Evolutionary conservation across 2,329 filamentous ascomycete species (phyloP).

Genomic region (Phyllosticta capitalensis): DNA sequence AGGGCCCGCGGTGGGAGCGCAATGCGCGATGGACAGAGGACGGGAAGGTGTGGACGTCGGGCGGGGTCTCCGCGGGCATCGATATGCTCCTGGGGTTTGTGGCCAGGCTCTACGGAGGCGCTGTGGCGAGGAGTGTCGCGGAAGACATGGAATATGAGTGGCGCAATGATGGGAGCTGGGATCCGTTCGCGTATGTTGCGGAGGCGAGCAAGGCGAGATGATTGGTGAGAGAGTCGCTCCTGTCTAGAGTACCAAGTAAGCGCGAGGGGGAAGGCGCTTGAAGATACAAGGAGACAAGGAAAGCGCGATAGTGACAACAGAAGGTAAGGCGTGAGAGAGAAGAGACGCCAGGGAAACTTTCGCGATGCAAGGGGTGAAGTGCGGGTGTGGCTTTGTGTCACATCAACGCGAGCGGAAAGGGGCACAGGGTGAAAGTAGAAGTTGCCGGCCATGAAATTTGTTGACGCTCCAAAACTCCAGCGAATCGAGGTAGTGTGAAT

Average conservation of each 20-base stretch:
- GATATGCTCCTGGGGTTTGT: slow-evolving; percentile 53
- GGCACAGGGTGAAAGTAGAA: not conserved
- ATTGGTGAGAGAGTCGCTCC: not conserved
- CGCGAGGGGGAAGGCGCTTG: not conserved
- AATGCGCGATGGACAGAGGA: slow-evolving; percentile 56
- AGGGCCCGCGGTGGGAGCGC: slow-evolving; percentile 48
- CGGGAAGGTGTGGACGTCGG: slow-evolving; percentile 57
- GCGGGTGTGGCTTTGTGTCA: not conserved
- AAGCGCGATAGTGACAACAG: too few relatives aligned
- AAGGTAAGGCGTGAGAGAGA: not conserved
- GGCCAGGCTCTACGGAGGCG: slow-evolving; percentile 43
- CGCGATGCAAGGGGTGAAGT: not conserved
- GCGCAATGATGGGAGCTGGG: slow-evolving; percentile 39
- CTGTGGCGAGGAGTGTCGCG: slow-evolving; percentile 40
- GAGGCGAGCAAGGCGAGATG: not conserved
- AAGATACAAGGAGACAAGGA: not conserved
- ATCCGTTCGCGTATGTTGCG: slow-evolving; percentile 43
- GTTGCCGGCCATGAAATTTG: too few relatives aligned
- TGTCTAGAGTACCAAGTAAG: not conserved
- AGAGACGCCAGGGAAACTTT: not conserved
- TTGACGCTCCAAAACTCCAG: not conserved
- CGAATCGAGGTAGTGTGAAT: not conserved
- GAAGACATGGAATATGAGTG: slow-evolving; percentile 50
- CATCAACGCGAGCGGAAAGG: not conserved
- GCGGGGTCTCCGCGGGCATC: slow-evolving; percentile 54